Evolutionary conservation across 345 rosid species (phyloP), one percentile per base, ranked within the genome.

Genomic region (Salix suchowensis): DNA sequence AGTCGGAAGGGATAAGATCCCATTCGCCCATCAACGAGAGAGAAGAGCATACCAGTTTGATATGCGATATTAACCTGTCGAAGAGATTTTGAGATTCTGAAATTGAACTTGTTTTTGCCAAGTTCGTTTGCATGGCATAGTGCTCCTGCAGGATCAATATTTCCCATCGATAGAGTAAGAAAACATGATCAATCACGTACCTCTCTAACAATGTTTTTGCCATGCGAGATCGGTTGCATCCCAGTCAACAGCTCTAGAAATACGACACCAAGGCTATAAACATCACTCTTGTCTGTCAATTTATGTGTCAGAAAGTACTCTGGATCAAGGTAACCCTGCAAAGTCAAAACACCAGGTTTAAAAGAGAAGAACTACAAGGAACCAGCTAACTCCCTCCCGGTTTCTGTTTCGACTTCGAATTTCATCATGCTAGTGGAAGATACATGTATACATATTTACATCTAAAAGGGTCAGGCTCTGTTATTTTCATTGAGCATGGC

Each of bases 271-370:
- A 96, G 88, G 85, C 98, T 96, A 73, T 96, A 96, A 21, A 96
- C 99, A 66, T 96, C 99, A 37, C 99, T 96, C 86, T 93, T 96
- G 79, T 96, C 99, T 0, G 99, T 96, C 71, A 96, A 83, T 73
- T 92, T 93, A 79, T 90, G 99, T 23, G 99, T 96, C 60, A 96
- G 82, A 84, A 96, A 93, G 85, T 96, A 96, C 79, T 96, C 94
- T 0, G 99, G 99, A 70, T 96, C 99, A 76, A 93, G 96, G 83
- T 96, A 96, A 67, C 99, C 99, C 98, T 93, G 88, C 86, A 88
- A 77, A 73, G 55, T 71, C 21, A 21, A 21, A 34, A 58, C 36
- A 77, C 15, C 67, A 71, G 67, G 18, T 66, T 34, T 58, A n/a
- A 10, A 58, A 58, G 62, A 23, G 14, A 58, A 58, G 62, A 24